A percentile compares a stretch with the other conserved stretches of the same genome.
phyloP scores from a whole-genome alignment of 2,329 filamentous ascomycete species.

The Monosporascus sp. region DNA sequence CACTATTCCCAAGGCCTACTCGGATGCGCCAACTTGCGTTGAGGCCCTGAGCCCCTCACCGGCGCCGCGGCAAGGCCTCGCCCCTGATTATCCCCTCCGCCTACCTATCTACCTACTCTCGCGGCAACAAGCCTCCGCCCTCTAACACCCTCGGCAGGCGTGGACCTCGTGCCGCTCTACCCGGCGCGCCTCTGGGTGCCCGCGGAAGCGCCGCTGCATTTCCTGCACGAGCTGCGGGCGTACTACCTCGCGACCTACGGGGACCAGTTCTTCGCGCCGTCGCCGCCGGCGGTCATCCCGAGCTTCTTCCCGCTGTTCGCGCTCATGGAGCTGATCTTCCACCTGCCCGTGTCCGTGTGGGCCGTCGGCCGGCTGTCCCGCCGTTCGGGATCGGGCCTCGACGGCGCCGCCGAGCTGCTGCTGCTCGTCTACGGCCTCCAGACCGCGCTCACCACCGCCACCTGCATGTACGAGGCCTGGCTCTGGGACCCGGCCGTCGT shows the following conservation, averaged over 20 bases:
- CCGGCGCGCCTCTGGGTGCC: conserved; percentile 40
- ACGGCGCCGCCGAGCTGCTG: conserved; percentile 42
- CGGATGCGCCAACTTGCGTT: neutral
- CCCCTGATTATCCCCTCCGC: too few species aligned
- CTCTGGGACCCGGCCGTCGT: conserved; percentile 45
- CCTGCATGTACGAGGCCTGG: conserved; percentile 46
- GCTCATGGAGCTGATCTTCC: conserved; percentile 44
- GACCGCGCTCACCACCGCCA: conserved; percentile 45
- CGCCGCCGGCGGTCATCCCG: conserved; percentile 27
- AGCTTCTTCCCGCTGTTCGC: conserved; percentile 50
- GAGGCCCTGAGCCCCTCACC: too few species aligned
- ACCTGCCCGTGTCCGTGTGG: conserved; percentile 47
- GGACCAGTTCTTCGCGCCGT: conserved; percentile 46
- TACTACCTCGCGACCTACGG: conserved; percentile 45
- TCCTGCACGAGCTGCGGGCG: conserved; percentile 39
- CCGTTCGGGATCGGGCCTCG: conserved; percentile 13
- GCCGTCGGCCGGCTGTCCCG: conserved; percentile 29
- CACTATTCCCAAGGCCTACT: neutral
- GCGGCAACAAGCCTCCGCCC: neutral
- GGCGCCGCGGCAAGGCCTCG: too few species aligned
- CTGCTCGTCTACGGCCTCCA: conserved; percentile 47
- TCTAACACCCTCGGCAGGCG: conserved; percentile 29
- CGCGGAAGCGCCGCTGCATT: conserved; percentile 40
- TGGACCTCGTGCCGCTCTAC: conserved; percentile 52
- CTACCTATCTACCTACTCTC: neutral